Evolutionary conservation across 2,329 filamentous ascomycete genomes (phyloP), one percentile per base, ranked within the genome.

Genomic region (Knufia fluminis): DNA sequence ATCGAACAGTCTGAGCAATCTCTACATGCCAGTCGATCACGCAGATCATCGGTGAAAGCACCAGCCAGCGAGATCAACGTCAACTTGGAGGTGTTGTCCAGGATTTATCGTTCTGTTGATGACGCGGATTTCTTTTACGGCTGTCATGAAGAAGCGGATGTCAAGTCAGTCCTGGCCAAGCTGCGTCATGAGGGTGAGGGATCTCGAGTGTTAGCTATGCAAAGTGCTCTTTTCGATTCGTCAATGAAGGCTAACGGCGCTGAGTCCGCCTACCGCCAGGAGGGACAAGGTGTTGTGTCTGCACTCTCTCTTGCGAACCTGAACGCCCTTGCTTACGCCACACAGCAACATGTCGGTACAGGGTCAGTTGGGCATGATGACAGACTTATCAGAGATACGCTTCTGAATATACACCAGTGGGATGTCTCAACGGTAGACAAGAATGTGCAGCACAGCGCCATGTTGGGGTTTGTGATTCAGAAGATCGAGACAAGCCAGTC

Each of bases 101-200:
- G 78, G 1, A 90, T 98, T 2, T 98, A 92, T 64, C 85, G 87
- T 62, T 91, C 87, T 53, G 85, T 98, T 41, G 90, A 96, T 61
- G 94, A 99, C 60, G 91, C 90, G 1, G 92, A 99, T 64, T 84
- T 89, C 0, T 98, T 94, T 64, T 98, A 98, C 62, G 94, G 92
- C 3, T 76, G 96, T 6, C 79, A 86, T 36, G 85, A 94, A 64
- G 79, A 79, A 35, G 78, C 88, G 4, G 89, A 82, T 50, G 69
- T 98, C 14, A 73, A 78, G 14, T 87, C 84, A 9, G 84, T 97
- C 1, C 72, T 97, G 51, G 79, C 84, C 45, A 82, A 86, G 8
- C 75, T 97, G 3, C 88, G 95, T 57, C 91, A 96, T 62, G 92
- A 98, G 67, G 83, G 82, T 44, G 84, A 94, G 58, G 90, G 90